Evolutionary conservation across 108 stramenopile genomes (phyloP), one percentile per base, ranked within the genome.

Genomic region (Pseudonitzschia multiseries): DNA sequence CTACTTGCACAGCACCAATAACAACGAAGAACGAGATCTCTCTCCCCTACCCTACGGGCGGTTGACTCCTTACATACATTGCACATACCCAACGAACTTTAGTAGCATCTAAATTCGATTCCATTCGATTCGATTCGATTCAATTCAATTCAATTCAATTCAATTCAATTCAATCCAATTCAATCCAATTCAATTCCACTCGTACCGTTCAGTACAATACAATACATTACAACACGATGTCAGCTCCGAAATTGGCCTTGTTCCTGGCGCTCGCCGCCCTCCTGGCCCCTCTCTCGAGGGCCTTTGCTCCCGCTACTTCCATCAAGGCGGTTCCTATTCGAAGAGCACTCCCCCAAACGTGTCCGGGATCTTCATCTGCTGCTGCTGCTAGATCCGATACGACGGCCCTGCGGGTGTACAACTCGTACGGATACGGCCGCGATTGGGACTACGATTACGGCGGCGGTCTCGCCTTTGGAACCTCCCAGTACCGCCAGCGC

Each of bases 391-490:
- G n/a, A n/a, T n/a, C n/a, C n/a, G n/a, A n/a, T n/a, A n/a, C n/a
- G n/a, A n/a, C 54, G n/a, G 21, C 54, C 54, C 54, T 56, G n/a
- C 0, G 5, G 10, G 61, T 67, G 0, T 67, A 67, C 36, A 50
- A 40, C 28, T 48, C 44, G 42, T 67, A 67, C 42, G 65, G 65
- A 67, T 48, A 67, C 28, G 65, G 65, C 18, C 65, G 65, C 28
- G 65, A 50, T 17, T 67, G 65, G 65, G 65, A 67, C n/a, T 67
- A 67, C 0, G 65, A 67, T 22, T 67, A 67, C 65, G 65, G 65
- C 42, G 48, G 48, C n/a, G 61, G 61, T 13, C 48, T 67, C 0
- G 48, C 43, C 2, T 67, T 50, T 1, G 65, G 65, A 15, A 67
- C 65, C 0, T 46, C 43, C 2, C 43, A 46, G 17, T 67, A 67